These are phyloP conservation scores for Cutaneotrichosporon dermatis DNA, from an alignment of 1,284 basidiomycete species.

Conservation along the genomic window DNA sequence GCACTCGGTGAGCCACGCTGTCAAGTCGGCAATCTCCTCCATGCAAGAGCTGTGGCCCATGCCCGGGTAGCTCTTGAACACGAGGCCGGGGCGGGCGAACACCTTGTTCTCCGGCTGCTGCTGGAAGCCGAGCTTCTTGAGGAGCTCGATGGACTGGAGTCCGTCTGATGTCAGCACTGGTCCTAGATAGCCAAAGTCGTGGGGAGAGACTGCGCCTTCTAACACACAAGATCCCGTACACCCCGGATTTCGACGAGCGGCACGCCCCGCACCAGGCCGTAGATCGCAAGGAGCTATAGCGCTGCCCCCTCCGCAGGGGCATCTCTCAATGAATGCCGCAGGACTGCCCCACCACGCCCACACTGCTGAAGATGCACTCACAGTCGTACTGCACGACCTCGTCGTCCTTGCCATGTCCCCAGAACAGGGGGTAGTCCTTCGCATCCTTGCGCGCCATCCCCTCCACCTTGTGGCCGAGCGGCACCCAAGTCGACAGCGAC, in stretches of 20 bases:
- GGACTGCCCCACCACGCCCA: too few relatives aligned
- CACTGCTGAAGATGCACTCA: constrained; percentile 32
- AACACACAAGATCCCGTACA: too few relatives aligned
- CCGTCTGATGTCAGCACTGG: constrained; percentile 45
- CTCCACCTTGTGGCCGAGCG: constrained; percentile 62
- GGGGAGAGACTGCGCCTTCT: too few relatives aligned
- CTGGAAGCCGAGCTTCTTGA: constrained; percentile 57
- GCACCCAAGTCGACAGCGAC: constrained; percentile 71
- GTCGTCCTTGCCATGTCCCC: constrained; percentile 79
- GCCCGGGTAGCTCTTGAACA: constrained; percentile 44
- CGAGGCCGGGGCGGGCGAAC: constrained; percentile 49
- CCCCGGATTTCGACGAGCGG: too few relatives aligned
- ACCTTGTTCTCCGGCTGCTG: constrained; percentile 28
- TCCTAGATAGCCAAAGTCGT: too few relatives aligned
- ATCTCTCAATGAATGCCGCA: too few relatives aligned
- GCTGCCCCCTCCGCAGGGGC: too few relatives aligned
- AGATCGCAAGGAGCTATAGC: too few relatives aligned
- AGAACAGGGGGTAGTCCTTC: constrained; percentile 69
- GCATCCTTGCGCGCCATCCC: constrained; percentile 31
- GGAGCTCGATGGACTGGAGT: constrained; percentile 55
- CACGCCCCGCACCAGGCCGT: too few relatives aligned
- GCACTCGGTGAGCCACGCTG: constrained; percentile 34
- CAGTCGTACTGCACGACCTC: constrained; percentile 60
- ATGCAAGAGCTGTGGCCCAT: constrained; percentile 61
- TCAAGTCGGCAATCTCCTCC: constrained; percentile 62